A percentile compares a stretch with the other conserved stretches of the same genome.
These are phyloP conservation scores for Cercospora sp. DNA, from an alignment of 2,329 filamentous ascomycete species.

Conservation along the genomic window DNA sequence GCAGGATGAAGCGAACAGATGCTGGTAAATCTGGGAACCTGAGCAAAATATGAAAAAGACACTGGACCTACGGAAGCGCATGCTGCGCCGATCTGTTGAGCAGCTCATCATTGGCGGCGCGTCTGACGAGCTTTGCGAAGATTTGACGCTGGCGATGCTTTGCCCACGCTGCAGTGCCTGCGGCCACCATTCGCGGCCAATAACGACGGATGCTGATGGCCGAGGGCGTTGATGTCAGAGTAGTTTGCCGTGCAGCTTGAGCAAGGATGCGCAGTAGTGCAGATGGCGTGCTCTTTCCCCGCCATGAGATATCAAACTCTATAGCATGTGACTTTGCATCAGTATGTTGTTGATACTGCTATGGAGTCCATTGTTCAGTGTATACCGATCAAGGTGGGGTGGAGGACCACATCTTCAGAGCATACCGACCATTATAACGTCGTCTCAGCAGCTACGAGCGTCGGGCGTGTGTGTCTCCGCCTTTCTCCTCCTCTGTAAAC, in stretches of 20 bases:
- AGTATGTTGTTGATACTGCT: not conserved
- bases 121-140: slow-evolving; percentile 9
- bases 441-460: too few relatives aligned
- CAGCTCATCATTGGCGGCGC: slow-evolving; percentile 12
- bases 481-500: not conserved
- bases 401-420: not conserved
- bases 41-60: not conserved
- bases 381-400: not conserved
- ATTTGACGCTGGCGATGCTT: not conserved
- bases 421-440: too few relatives aligned
- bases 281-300: slow-evolving; percentile 13
- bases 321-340: not conserved
- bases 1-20: slow-evolving; percentile 3
- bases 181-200: not conserved
- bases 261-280: slow-evolving; percentile 10
- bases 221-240: not conserved
- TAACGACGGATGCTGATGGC: slow-evolving; percentile 2
- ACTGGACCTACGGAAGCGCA: not conserved
- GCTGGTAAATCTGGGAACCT: not conserved
- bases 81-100: not conserved
- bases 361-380: not conserved
- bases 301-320: slow-evolving; percentile 9
- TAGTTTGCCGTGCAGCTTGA: slow-evolving; percentile 6
- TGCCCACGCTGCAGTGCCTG: slow-evolving; percentile 3
- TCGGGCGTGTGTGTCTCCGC: not conserved